A percentile compares a stretch with the other conserved stretches of the same genome.
These are phyloP conservation scores for Suillus decipiens DNA, from an alignment of 768 basidiomycete species.

Conservation along the genomic window DNA sequence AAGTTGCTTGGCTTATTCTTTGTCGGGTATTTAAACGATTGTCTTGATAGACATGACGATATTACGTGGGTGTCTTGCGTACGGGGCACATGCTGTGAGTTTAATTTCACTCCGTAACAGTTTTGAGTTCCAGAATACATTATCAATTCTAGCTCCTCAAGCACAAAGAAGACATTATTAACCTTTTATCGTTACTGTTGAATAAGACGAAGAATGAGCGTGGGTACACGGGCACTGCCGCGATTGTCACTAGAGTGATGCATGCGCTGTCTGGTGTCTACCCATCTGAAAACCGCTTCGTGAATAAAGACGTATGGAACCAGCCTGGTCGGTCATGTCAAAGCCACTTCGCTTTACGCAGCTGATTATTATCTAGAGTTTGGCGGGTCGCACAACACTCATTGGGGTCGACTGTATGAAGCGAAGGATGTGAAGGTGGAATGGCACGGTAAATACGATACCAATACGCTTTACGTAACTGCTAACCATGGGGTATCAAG, in stretches of 20 bases:
- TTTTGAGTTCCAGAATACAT: slow-evolving; percentile 10
- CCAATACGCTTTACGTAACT: background rate
- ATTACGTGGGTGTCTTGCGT: slow-evolving; percentile 78
- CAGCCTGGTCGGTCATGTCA: slow-evolving; percentile 55
- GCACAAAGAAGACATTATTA: slow-evolving; percentile 65
- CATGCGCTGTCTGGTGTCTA: slow-evolving; percentile 77
- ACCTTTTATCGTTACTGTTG: slow-evolving; percentile 62
- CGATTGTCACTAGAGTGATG: slow-evolving; percentile 73
- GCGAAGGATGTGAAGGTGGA: slow-evolving; percentile 78
- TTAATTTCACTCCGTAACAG: background rate
- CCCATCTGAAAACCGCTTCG: slow-evolving; percentile 74
- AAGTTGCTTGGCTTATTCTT: slow-evolving; percentile 26
- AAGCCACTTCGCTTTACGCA: slow-evolving; percentile 14
- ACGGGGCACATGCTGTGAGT: slow-evolving; percentile 65
- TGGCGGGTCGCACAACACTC: slow-evolving; percentile 57
- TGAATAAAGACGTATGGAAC: slow-evolving; percentile 82
- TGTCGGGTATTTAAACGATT: background rate
- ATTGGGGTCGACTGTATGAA: slow-evolving; percentile 84
- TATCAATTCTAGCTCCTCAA: slow-evolving; percentile 56
- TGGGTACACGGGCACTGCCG: slow-evolving; percentile 80
- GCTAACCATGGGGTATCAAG: slow-evolving; percentile 25
- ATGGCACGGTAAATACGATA: slow-evolving; percentile 72
- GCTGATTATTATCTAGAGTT: slow-evolving; percentile 47
- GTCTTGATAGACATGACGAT: slow-evolving; percentile 67
- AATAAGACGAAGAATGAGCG: slow-evolving; percentile 87